Evolutionary conservation across 2,329 filamentous ascomycete genomes (phyloP).

Genomic region (Dothideomycetes sp.): DNA sequence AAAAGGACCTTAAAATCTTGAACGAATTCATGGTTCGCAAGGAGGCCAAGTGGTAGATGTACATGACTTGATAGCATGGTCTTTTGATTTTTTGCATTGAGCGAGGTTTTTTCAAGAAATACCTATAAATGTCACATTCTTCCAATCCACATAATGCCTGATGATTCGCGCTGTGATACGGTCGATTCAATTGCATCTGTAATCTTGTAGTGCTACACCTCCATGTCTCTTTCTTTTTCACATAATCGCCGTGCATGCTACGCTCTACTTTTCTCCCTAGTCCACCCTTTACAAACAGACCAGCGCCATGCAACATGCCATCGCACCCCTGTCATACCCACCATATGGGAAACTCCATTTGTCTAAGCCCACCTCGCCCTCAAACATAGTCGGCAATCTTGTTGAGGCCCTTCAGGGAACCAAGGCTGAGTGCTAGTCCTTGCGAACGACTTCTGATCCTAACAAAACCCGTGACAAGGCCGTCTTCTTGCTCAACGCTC

Average conservation of each 20-base stretch:
- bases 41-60: slow-evolving; percentile 29
- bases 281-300: too few relatives aligned
- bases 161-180: too few relatives aligned
- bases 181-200: neutral
- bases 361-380: neutral
- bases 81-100: neutral
- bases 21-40: slow-evolving; percentile 48
- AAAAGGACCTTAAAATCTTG: slow-evolving; percentile 69
- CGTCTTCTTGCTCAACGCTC: slow-evolving; percentile 96
- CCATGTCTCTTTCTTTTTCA: neutral
- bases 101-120: neutral
- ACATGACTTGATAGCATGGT: neutral
- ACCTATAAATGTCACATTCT: too few relatives aligned
- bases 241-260: neutral
- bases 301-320: neutral
- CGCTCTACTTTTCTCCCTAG: neutral
- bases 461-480: slow-evolving; percentile 92
- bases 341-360: neutral
- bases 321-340: neutral
- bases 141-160: too few relatives aligned
- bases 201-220: neutral
- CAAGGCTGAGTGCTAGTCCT: slow-evolving; percentile 84
- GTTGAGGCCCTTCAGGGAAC: slow-evolving; percentile 88
- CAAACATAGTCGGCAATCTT: slow-evolving; percentile 38
- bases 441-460: slow-evolving; percentile 96